Evolutionary conservation across 257 asterid species (phyloP), one percentile per base, ranked within the genome.

Genomic region (Linaria vulgaris): DNA sequence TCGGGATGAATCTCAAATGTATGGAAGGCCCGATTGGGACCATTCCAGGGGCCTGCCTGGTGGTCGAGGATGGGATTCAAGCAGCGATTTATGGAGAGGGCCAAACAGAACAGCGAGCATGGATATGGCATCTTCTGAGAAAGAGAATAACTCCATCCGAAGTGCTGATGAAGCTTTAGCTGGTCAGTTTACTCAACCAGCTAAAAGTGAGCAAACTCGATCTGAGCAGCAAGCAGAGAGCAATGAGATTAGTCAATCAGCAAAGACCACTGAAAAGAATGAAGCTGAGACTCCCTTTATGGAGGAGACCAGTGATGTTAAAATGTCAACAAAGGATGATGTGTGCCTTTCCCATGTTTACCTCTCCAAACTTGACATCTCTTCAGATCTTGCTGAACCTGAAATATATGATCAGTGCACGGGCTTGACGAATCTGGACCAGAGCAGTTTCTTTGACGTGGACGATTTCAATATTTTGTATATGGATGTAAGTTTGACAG

Each of bases 11-110:
- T 74, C 95, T 59, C 87, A 84, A 61, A 72, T 77, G 13, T 89
- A 79, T 69, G 97, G 95, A 60, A 87, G 99, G 74, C 72, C 88
- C 55, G 94, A 84, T 63, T 90, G 96, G 96, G 95, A 88, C 61
- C 91, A 78, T 59, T 72, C 90, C 19, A 73, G 90, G 70, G 78
- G 67, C 57, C 23, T 71, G 39, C 63, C 78, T 21, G 72, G 79
- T 59, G 78, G 61, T 59, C 82, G 76, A 62, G 83, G 80, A 48
- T 83, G 96, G 97, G 94, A 83, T 47, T 25, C 84, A 1, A 62
- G 76, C 70, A 84, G 74, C 50, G 96, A 85, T 61, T 59, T 75
- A 74, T 85, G 90, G 95, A 83, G 80, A 79, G 95, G 94, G 60
- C 76, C 79, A 56, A 85, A 78, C 63, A 79, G 78, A 63, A 79